Base-by-base conservation (phyloP, 768 basidiomycete genomes). In the Suillus alpinus region DNA sequence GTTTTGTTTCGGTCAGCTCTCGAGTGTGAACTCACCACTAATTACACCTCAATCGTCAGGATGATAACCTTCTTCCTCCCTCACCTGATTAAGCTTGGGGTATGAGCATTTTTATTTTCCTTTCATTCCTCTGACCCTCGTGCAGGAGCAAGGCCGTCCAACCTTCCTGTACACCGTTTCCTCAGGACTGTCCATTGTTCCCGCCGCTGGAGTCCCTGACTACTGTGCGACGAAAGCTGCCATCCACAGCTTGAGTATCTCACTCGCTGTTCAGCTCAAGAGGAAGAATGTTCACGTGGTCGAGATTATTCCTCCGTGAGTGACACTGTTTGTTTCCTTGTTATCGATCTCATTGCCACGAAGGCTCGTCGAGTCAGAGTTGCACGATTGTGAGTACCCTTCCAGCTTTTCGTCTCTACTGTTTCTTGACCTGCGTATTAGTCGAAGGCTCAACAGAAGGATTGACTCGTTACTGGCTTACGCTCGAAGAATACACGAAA, bases 181-280 rank as follows among this genome's bases (percentile, higher is more conserved):
- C 1, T 85, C 85, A 6, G 81, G 76, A 12, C 72, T 86, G 16
- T 81, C 70, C 2, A 75, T 86, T 36, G 60, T 75, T 39, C 83
- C 84, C 0, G 71, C 68, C 1, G 73, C 81, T 1, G 66, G 63
- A 37, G 72, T 84, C 0, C 70, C 78, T 3, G 80, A 81, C 56
- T 87, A 88, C 65, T 81, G 76, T 34, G 85, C 85, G 0, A 79
- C 81, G 4, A 86, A 87, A 68, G 84, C 84, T 5, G 85, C 84
- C 2, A 66, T 86, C 39, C 83, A 82, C 64, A 84, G 80, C 58
- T 78, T 84, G 62, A 74, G 75, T 26, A 68, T 79, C 10, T 81
- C 82, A 3, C 75, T 87, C 10, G 75, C 77, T 52, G 68, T 67
- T 0, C 81, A 85, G 65, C 74, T 86, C 10, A 66, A 75, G 44